Conservation (phyloP, 345 rosid species). For the Angophora floribunda region DNA sequence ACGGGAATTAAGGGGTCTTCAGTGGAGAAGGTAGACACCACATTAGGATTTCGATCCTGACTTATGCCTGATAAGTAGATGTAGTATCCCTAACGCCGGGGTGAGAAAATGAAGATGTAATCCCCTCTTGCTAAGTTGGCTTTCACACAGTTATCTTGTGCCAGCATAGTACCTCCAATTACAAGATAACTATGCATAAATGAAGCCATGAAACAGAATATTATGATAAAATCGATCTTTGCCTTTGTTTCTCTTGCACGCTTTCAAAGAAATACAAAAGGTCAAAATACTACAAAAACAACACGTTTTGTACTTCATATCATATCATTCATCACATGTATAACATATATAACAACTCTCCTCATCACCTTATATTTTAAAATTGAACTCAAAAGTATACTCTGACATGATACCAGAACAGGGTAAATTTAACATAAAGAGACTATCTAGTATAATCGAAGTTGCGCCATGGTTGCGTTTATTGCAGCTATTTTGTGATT, state of each 20-base stretch:
- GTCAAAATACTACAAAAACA: neutral
- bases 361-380: neutral
- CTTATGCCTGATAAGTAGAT: too few species aligned
- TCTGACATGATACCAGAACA: neutral
- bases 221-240: neutral
- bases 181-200: too few species aligned
- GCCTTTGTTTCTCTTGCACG: neutral
- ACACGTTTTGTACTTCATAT: neutral
- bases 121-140: too few species aligned
- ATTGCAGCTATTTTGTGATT: neutral
- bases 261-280: neutral
- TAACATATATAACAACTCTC: neutral
- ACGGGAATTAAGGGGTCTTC: too few species aligned
- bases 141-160: too few species aligned
- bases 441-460: neutral
- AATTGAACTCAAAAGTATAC: neutral
- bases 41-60: too few species aligned
- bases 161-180: too few species aligned
- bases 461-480: fast-evolving
- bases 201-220: neutral
- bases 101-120: too few species aligned
- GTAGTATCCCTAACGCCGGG: too few species aligned
- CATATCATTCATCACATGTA: neutral
- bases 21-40: neutral
- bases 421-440: neutral